Evolutionary conservation across 2,329 filamentous ascomycete genomes (phyloP).

Genomic region (Aspergillus udagawae): DNA sequence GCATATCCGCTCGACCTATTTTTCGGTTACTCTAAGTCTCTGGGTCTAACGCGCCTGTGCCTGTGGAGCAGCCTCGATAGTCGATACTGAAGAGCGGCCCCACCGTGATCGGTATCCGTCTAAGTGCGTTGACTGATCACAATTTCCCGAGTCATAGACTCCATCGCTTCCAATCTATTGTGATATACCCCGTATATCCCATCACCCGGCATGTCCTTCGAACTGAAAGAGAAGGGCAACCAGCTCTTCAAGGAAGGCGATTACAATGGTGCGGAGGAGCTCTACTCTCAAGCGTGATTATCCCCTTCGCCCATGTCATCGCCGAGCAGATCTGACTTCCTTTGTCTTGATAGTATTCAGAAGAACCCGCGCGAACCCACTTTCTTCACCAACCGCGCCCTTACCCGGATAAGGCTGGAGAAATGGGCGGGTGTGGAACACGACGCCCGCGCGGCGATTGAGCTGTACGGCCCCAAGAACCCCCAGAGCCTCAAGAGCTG

Average conservation of each 20-base stretch:
- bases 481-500: slow-evolving; percentile 71
- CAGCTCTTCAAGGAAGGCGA: slow-evolving; percentile 44
- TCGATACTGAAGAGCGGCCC: background rate
- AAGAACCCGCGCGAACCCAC: slow-evolving; percentile 72
- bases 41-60: no score
- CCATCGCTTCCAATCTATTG: no score
- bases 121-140: no score
- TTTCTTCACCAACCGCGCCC: slow-evolving; percentile 85
- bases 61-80: no score
- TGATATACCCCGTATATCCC: no score
- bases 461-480: slow-evolving; percentile 50
- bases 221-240: slow-evolving; percentile 44
- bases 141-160: no score
- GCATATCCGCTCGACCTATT: no score
- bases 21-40: no score
- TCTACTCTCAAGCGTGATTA: slow-evolving; percentile 44
- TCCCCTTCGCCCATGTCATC: background rate
- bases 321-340: background rate
- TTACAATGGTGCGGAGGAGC: slow-evolving; percentile 44
- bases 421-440: slow-evolving; percentile 70
- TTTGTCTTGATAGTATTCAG: slow-evolving; percentile 57
- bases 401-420: slow-evolving; percentile 71
- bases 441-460: slow-evolving; percentile 73
- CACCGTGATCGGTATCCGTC: background rate
- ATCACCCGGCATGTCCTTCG: slow-evolving; percentile 27